Evolutionary conservation across 192 early-diverging fungal species (phyloP), one percentile per base, ranked within the genome.

Genomic region (Chytriomyces hyalinus): DNA sequence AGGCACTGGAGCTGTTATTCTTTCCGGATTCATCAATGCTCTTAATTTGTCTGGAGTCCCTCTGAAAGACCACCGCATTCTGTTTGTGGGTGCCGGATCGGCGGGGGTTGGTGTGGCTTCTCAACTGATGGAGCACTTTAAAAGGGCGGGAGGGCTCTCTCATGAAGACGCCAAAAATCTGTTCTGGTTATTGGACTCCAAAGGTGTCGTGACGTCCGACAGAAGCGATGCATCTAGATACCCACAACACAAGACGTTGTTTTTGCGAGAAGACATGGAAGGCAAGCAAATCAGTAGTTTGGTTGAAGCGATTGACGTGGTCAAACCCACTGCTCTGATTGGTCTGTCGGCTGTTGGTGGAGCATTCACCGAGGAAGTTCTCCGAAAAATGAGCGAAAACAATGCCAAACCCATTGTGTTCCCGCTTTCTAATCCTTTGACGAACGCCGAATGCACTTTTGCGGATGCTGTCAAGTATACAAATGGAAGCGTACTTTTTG

Each of bases 91-190:
- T 51, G 95, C 97, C 51, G 97, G 97, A 5, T 94, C 94, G 0
- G 97, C 97, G 45, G 96, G 93, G 57, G 94, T 97, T 66, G 97
- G 97, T 70, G 95, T 99, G 47, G 96, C 96, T 75, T 92, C 91
- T 79, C 95, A 96, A 82, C 85, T 97, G 73, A 84, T 88, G 45
- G 93, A 94, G 47, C 95, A 93, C 80, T 92, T 98, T 66, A 81
- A 89, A 22, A 84, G 88, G 48, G 92, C 92, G 77, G 92, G 93
- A 74, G 85, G 67, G 8, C 65, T 50, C 5, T 79, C 91, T 10
- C 91, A 93, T 79, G 88, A 90, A 28, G 86, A 92, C 66, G 92
- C 93, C 7, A 90, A 89, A 49, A 80, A 84, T 59, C 79, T 87
- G 78, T 92, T 92, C 76, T 99, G 92, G 89, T 90, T 99, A 63